Conservation (phyloP, 352 stramenopile species). For the Pythium myriotylum region DNA sequence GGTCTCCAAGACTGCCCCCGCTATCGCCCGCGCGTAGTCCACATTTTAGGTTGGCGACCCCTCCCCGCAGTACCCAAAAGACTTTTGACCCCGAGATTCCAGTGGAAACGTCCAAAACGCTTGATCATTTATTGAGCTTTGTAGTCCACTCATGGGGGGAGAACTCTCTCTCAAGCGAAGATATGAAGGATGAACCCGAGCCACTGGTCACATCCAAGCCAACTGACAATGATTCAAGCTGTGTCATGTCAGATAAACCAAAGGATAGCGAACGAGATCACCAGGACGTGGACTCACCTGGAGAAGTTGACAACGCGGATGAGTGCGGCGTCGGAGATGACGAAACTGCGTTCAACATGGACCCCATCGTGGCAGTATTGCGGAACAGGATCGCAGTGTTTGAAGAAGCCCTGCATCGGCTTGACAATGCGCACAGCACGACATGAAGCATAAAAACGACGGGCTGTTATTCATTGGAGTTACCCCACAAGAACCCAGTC, state of each 20-base stretch:
- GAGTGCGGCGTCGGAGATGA: background rate
- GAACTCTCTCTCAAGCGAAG: conserved; percentile 21
- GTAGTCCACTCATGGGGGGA: conserved; percentile 57
- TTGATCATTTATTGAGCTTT: conserved; percentile 50
- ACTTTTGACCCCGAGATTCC: conserved; percentile 4
- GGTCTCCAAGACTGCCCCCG: conserved; percentile 4
- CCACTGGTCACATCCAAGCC: background rate
- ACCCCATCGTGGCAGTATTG: conserved; percentile 49
- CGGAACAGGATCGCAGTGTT: conserved; percentile 43
- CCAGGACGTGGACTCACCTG: too few relatives aligned
- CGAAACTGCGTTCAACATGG: conserved; percentile 15
- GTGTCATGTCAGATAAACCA: background rate
- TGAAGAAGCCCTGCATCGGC: conserved; percentile 41
- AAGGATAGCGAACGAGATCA: too few relatives aligned
- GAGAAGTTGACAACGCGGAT: too few relatives aligned
- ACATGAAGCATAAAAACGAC: background rate
- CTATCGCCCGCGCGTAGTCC: conserved; percentile 15
- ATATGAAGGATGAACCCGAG: background rate
- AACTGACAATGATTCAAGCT: background rate
- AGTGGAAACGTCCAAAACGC: conserved; percentile 22
- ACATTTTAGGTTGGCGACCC: background rate
- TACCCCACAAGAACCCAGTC: conserved; percentile 49
- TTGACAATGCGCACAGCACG: conserved; percentile 21
- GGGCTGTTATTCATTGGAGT: conserved; percentile 4
- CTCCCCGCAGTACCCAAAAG: conserved; percentile 2